A percentile compares a stretch with the other conserved stretches of the same genome.
phyloP scores from a whole-genome alignment of 2,329 filamentous ascomycete species.

The Hymenoscyphus fraxineus region DNA sequence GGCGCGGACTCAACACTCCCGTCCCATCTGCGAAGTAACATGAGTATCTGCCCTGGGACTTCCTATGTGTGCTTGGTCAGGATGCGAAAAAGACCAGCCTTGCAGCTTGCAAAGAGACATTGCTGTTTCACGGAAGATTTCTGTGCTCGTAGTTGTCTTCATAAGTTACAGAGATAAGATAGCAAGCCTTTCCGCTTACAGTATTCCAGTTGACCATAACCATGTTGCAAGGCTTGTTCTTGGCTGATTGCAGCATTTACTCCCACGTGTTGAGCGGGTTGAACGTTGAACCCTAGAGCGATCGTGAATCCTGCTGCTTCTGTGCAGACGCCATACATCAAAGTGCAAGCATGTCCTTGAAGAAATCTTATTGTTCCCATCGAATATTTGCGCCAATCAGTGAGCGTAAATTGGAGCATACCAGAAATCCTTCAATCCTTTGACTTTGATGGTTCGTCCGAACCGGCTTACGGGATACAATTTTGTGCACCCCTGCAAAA shows the following conservation, averaged over 20 bases:
- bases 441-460: conserved; percentile 3
- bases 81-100: not conserved
- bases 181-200: not conserved
- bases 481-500: not conserved
- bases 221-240: not conserved
- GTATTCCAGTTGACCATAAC: not conserved
- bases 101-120: not conserved
- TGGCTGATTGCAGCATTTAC: not conserved
- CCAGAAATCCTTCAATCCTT: conserved; percentile 9
- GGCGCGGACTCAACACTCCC: not conserved
- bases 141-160: not conserved
- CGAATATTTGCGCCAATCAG: not conserved
- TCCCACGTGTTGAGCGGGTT: not conserved
- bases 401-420: not conserved
- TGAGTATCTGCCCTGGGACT: not conserved
- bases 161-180: not conserved
- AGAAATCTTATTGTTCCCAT: not conserved
- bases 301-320: not conserved
- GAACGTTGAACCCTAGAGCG: not conserved
- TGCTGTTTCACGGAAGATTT: not conserved
- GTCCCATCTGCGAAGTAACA: not conserved
- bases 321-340: not conserved
- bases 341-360: not conserved
- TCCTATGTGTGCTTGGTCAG: not conserved
- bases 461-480: not conserved